Percentiles rank a stretch among this genome's conserved stretches.
These are phyloP conservation scores for Patellifolia procumbens DNA, from an alignment of 179 eudicot genomes.

Conservation along the genomic window DNA sequence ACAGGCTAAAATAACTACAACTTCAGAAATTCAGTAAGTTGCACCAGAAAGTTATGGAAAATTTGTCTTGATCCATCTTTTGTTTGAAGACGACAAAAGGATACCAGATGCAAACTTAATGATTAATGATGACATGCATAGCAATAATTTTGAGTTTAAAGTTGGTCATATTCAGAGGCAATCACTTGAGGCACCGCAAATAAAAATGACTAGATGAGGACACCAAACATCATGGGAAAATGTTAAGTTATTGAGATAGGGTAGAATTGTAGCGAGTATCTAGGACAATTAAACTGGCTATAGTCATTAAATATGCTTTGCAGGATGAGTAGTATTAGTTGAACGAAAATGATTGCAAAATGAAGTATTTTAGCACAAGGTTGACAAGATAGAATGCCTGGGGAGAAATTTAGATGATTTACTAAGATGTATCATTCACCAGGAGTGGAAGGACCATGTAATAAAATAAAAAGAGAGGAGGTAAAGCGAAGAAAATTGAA, in stretches of 20 bases:
- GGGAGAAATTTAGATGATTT: neutral
- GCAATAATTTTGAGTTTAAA: neutral
- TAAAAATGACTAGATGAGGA: too few relatives aligned
- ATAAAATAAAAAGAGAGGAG: neutral
- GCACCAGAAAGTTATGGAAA: neutral
- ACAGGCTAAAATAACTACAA: neutral
- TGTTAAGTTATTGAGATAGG: too few relatives aligned
- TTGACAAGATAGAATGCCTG: neutral
- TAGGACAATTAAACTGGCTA: neutral
- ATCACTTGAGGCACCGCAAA: too few relatives aligned
- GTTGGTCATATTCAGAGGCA: too few relatives aligned
- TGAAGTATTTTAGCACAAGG: neutral
- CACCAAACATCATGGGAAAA: too few relatives aligned
- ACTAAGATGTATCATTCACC: neutral
- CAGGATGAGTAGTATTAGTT: neutral
- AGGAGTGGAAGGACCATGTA: neutral
- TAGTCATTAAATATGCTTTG: neutral
- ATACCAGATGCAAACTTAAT: neutral
- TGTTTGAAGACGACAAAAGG: neutral
- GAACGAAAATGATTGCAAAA: neutral
- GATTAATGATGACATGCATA: neutral
- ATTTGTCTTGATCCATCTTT: neutral
- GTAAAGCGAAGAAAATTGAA: neutral
- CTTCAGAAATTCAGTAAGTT: too few relatives aligned
- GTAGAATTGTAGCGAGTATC: too few relatives aligned